These are phyloP conservation scores for Diophrys appendiculata DNA, from an alignment of 73 alveolate genomes.

Conservation along the genomic window DNA sequence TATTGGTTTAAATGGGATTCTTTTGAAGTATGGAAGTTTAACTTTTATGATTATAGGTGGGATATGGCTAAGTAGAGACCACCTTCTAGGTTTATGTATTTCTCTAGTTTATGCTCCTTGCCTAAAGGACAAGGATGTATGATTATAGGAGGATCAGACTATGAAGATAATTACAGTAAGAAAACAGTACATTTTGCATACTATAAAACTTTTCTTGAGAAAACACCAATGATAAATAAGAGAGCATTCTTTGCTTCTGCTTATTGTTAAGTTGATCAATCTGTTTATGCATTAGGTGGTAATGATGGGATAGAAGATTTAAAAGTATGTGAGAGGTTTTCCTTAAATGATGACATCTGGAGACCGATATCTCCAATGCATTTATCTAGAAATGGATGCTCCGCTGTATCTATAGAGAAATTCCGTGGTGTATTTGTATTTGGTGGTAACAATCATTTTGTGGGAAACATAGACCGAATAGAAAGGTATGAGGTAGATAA, in stretches of 20 bases:
- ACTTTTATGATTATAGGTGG: constrained; percentile 25
- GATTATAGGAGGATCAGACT: constrained; percentile 61
- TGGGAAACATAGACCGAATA: constrained; percentile 44
- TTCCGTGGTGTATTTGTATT: constrained; percentile 34
- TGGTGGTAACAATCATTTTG: constrained; percentile 58
- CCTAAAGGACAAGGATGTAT: constrained; percentile 38
- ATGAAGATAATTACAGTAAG: constrained; percentile 54
- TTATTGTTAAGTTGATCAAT: constrained; percentile 35
- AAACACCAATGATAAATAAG: constrained; percentile 63
- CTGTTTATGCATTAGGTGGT: constrained; percentile 59
- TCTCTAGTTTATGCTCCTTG: constrained; percentile 44
- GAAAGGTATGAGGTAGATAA: constrained; percentile 63
- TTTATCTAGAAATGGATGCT: constrained; percentile 47
- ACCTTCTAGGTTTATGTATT: constrained; percentile 32
- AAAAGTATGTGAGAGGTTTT: constrained; percentile 44
- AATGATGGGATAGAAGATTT: constrained; percentile 42
- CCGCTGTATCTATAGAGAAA: constrained; percentile 19
- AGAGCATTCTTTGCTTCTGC: constrained; percentile 57
- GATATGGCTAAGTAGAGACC: constrained; percentile 1
- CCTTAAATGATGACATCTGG: constrained; percentile 54
- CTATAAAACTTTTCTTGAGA: constrained; percentile 39
- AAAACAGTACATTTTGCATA: constrained; percentile 33
- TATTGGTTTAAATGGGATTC: constrained; percentile 62
- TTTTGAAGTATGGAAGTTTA: constrained; percentile 34
- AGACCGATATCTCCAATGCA: constrained; percentile 51